phyloP scores from a whole-genome alignment of 2,329 filamentous ascomycete species.

The Penicillium brevicompactum region DNA sequence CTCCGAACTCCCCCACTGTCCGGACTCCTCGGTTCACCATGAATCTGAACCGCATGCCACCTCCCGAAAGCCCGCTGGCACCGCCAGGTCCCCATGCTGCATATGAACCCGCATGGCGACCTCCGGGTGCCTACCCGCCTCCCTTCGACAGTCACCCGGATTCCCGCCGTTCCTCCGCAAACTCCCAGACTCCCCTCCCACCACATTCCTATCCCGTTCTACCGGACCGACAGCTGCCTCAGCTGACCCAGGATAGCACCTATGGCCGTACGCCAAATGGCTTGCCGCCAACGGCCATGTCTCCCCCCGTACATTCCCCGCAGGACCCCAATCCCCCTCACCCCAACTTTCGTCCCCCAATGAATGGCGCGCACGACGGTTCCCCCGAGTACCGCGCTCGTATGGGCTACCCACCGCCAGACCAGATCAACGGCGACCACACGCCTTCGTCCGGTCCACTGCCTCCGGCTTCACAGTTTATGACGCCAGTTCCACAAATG shows the following conservation, averaged over 20 bases:
- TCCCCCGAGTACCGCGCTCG: conserved; percentile 37
- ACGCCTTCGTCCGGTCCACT: conserved; percentile 32
- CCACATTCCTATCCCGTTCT: conserved; percentile 2
- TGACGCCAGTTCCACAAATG: conserved; percentile 27
- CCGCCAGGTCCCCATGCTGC: conserved; percentile 29
- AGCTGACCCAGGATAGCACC: conserved; percentile 26
- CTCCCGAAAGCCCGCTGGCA: conserved; percentile 31
- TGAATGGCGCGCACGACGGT: conserved; percentile 37
- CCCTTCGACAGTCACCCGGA: conserved; percentile 33
- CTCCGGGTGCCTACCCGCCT: conserved; percentile 23
- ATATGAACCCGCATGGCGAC: conserved; percentile 38
- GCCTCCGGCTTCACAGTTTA: conserved; percentile 32
- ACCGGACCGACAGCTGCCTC: neutral
- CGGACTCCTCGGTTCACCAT: conserved; percentile 13
- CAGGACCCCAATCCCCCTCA: conserved; percentile 29
- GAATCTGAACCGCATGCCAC: conserved; percentile 32
- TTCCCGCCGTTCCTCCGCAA: conserved; percentile 32
- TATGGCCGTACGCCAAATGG: neutral
- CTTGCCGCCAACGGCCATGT: conserved; percentile 26
- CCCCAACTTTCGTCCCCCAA: conserved; percentile 30
- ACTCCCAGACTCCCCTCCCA: conserved; percentile 30
- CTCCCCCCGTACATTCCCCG: conserved; percentile 33
- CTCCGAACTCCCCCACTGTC: neutral
- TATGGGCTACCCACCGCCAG: conserved; percentile 34
- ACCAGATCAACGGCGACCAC: conserved; percentile 30